Percentiles rank a stretch among this genome's conserved stretches.
phyloP scores from a whole-genome alignment of 108 stramenopile genomes.

The Fragilaria radians region DNA sequence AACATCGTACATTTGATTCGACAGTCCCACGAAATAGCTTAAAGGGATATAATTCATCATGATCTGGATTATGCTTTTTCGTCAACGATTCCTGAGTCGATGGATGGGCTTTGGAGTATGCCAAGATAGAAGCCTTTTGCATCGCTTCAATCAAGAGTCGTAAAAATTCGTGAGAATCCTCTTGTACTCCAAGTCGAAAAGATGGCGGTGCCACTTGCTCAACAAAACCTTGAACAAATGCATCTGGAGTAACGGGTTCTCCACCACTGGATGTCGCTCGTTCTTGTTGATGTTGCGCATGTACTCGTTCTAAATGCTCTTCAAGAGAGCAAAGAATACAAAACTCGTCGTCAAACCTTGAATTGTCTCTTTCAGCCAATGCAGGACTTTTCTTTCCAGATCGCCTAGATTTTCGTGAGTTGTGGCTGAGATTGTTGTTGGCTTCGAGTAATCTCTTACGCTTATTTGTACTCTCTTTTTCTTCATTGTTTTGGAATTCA shows the following conservation, averaged over 20 bases:
- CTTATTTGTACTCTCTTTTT: no score
- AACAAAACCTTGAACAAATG: conserved; percentile 77
- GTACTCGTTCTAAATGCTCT: conserved; percentile 51
- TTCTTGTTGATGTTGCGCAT: conserved; percentile 32
- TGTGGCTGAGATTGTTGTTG: no score
- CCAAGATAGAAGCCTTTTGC: conserved; percentile 55
- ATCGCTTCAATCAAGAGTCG: conserved; percentile 92
- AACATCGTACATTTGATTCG: conserved; percentile 77
- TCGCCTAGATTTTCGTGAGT: conserved; percentile 13
- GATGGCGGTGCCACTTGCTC: conserved; percentile 76
- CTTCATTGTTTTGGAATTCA: no score
- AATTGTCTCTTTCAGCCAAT: conserved; percentile 12
- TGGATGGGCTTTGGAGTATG: conserved; percentile 36
- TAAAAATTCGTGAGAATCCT: conserved; percentile 98
- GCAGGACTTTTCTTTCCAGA: conserved; percentile 14
- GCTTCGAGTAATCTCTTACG: no score
- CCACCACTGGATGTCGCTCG: conserved; percentile 24
- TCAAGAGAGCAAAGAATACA: conserved; percentile 81
- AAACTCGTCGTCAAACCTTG: conserved; percentile 31
- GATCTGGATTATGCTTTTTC: background rate
- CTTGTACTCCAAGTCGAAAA: conserved; percentile 91
- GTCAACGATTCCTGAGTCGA: background rate
- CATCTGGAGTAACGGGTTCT: conserved; percentile 50
- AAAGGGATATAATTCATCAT: conserved; percentile 76
- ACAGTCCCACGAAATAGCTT: conserved; percentile 80